Evolutionary conservation across 2,329 filamentous ascomycete genomes (phyloP).

Genomic region (Colletotrichum chrysophilum): DNA sequence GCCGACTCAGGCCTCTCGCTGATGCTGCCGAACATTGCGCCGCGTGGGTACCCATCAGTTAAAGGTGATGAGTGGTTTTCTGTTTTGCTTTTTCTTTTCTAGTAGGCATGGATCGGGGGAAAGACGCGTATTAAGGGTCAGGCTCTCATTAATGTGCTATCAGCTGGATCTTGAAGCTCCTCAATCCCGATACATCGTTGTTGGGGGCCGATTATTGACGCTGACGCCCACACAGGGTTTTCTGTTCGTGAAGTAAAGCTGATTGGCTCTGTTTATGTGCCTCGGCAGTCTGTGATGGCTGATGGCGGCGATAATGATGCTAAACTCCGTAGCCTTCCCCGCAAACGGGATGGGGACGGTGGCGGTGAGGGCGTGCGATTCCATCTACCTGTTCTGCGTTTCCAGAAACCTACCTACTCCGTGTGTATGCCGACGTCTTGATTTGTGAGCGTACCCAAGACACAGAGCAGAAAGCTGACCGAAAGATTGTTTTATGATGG

Average conservation of each 20-base stretch:
- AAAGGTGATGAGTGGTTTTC: not conserved
- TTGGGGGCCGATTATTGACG: not conserved
- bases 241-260: not conserved
- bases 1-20: constrained; percentile 28
- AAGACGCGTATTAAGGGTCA: not conserved
- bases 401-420: not conserved
- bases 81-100: not conserved
- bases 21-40: not conserved
- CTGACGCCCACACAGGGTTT: not conserved
- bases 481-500: not conserved
- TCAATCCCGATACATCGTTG: not conserved
- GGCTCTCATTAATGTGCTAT: not conserved
- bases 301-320: not conserved
- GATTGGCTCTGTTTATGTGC: not conserved
- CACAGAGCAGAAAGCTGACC: not conserved
- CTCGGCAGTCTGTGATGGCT: not conserved
- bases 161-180: not conserved
- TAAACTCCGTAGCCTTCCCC: not conserved
- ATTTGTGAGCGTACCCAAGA: not conserved
- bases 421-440: not conserved
- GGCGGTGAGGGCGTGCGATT: not conserved
- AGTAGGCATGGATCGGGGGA: not conserved
- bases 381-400: not conserved
- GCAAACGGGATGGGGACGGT: not conserved
- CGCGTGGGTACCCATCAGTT: not conserved